phyloP scores from a whole-genome alignment of 192 early-diverging fungal genomes.

The Coemansia sp. region DNA sequence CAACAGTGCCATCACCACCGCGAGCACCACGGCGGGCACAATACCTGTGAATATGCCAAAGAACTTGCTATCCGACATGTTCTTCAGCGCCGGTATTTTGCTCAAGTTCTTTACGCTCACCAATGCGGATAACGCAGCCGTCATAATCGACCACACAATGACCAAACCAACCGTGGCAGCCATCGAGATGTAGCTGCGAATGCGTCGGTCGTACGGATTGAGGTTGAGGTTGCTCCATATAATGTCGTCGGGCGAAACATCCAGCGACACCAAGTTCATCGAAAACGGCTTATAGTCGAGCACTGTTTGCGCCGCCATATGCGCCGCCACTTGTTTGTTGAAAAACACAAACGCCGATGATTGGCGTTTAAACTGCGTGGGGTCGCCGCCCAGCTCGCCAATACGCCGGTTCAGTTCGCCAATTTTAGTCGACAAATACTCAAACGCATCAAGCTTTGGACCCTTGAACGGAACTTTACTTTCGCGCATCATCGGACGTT shows the following conservation, averaged over 20 bases:
- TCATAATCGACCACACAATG: conserved; percentile 74
- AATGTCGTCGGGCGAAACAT: conserved; percentile 74
- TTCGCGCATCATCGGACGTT: conserved; percentile 60
- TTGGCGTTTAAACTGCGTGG: conserved; percentile 45
- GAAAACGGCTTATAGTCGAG: conserved; percentile 64
- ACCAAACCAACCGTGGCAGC: conserved; percentile 60
- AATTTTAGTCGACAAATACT: conserved; percentile 39
- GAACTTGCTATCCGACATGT: conserved; percentile 26
- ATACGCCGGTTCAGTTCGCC: conserved; percentile 52
- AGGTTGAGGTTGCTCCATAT: conserved; percentile 85
- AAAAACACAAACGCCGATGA: conserved; percentile 90
- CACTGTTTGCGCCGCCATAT: conserved; percentile 74
- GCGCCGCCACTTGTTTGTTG: conserved; percentile 72
- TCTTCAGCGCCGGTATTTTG: conserved; percentile 55
- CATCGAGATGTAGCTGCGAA: conserved; percentile 60
- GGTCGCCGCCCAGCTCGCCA: conserved; percentile 39
- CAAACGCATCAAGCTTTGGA: conserved; percentile 66
- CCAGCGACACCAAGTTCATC: conserved; percentile 68
- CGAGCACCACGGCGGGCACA: conserved; percentile 69
- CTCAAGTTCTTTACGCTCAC: conserved; percentile 58
- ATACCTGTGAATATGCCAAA: conserved; percentile 73
- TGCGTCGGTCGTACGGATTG: conserved; percentile 57
- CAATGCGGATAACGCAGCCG: conserved; percentile 59
- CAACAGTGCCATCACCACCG: conserved; percentile 70
- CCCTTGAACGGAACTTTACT: conserved; percentile 56